phyloP scores from a whole-genome alignment of 1,284 basidiomycete species.

The Meripilus lineatus region DNA sequence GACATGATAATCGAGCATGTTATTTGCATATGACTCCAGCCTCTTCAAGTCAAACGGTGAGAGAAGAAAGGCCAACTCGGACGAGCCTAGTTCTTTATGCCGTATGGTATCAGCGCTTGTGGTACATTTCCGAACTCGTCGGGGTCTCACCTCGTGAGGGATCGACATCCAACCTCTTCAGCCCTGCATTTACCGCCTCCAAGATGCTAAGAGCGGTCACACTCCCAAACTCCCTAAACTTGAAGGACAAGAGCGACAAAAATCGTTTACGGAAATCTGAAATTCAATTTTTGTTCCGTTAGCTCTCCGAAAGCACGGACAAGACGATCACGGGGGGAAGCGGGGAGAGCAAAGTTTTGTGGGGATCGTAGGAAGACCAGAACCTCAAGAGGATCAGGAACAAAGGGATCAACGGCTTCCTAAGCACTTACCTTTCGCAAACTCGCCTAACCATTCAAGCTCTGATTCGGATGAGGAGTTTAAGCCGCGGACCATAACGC shows the following conservation, averaged over 20 bases:
- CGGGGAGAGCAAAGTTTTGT: too few species aligned
- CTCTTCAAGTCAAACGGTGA: conserved; percentile 97
- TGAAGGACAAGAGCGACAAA: conserved; percentile 86
- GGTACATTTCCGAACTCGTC: neutral
- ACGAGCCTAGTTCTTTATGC: conserved; percentile 45
- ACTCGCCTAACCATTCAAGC: conserved; percentile 84
- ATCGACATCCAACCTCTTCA: conserved; percentile 47
- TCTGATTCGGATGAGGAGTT: conserved; percentile 62
- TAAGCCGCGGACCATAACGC: conserved; percentile 85
- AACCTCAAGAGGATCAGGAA: neutral
- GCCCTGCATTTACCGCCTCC: conserved; percentile 73
- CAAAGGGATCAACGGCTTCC: neutral
- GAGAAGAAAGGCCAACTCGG: conserved; percentile 72
- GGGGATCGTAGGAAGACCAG: neutral
- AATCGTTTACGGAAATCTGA: conserved; percentile 94
- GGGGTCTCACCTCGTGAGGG: conserved; percentile 35
- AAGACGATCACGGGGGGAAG: too few species aligned
- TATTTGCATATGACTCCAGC: conserved; percentile 93
- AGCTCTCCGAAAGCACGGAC: too few species aligned
- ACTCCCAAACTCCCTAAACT: conserved; percentile 90
- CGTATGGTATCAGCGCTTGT: neutral
- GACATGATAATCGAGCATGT: conserved; percentile 95
- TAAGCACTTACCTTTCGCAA: conserved; percentile 69
- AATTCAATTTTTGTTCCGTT: too few species aligned
- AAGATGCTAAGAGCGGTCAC: conserved; percentile 85